Base-by-base conservation (phyloP, 495 filamentous ascomycete species). In the Geoglossum glabrum region DNA sequence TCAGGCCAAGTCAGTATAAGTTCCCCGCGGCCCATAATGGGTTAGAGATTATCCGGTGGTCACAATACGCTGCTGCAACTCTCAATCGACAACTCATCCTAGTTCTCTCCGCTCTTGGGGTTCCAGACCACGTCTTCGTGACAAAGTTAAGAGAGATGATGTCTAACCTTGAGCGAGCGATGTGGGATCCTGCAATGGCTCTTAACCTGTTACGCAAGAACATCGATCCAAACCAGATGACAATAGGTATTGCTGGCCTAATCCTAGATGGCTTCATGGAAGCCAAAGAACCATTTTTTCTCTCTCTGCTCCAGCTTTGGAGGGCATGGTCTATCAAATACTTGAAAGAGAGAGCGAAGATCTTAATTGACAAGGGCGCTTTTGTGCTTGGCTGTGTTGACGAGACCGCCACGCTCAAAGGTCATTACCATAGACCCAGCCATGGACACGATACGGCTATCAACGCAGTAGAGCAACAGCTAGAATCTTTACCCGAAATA, bases 301-400 rank as follows among this genome's bases (percentile, higher is more conserved):
- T 77, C 45, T 87, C 84, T 0, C 62, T 95, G 10, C 67, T 93
- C 1, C 75, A 75, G 7, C 70, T 92, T 1, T 94, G 87, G 87
- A 75, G 80, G 61, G 75, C 83, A 6, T 93, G 87, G 87, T 84
- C 84, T 3, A 74, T 89, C 59, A 90, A 89, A 59, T 72, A 80
- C 30, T 76, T 99, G 13, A 95, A 94, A 62, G 92, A 99, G 63
- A 95, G 96, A 63, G 90, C 93, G 0, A 83, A 79, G 56, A 87
- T 99, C 57, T 70, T 78, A 1, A 78, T 99, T 31, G 81, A 89
- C 0, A 64, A 87, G 54, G 86, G 90, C 0, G 90, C 92, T 23
- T 90, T 89, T 62, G 70, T 97, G 0, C 74, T 97, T n/a, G 92
- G 92, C 15, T 86, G 85, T 56, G 78, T 86, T 33, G 92, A 97